phyloP scores from a whole-genome alignment of 805 yeast species.

The Saccharomycopsis sp. region DNA sequence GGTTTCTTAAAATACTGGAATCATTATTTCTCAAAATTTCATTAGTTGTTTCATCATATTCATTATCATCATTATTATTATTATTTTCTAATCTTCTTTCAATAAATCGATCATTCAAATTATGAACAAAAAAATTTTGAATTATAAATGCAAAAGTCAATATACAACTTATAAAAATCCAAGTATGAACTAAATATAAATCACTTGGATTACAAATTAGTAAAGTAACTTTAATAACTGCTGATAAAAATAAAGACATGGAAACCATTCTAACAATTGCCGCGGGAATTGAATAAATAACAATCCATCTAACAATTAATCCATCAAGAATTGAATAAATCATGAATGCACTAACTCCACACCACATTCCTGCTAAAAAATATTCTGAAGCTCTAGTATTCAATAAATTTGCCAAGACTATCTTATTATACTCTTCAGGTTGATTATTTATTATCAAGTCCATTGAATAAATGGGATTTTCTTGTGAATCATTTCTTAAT shows the following conservation, averaged over 20 bases:
- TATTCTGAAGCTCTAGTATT: constrained; percentile 68
- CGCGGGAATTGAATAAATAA: constrained; percentile 78
- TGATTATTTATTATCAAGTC: too few relatives aligned
- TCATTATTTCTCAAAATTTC: background rate
- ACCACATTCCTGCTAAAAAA: constrained; percentile 83
- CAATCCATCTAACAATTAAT: constrained; percentile 87
- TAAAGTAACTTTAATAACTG: constrained; percentile 58
- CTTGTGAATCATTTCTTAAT: constrained; percentile 19
- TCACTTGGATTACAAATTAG: constrained; percentile 62
- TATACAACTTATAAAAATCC: constrained; percentile 85
- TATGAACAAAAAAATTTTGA: constrained; percentile 82
- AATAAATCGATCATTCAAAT: constrained; percentile 34
- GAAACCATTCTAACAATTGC: constrained; percentile 82
- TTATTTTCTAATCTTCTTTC: constrained; percentile 5
- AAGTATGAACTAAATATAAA: constrained; percentile 70
- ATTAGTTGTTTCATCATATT: constrained; percentile 11
- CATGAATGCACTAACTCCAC: constrained; percentile 76
- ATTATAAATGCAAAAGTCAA: constrained; percentile 70
- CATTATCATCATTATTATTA: constrained; percentile 5
- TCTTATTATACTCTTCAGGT: background rate
- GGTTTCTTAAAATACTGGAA: constrained; percentile 3
- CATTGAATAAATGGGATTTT: constrained; percentile 1
- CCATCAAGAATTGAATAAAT: constrained; percentile 82
- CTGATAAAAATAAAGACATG: constrained; percentile 62
- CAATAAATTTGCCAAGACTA: constrained; percentile 28